These are phyloP conservation scores for Neonectria punicea DNA, from an alignment of 2,329 filamentous ascomycete species.

Conservation along the genomic window DNA sequence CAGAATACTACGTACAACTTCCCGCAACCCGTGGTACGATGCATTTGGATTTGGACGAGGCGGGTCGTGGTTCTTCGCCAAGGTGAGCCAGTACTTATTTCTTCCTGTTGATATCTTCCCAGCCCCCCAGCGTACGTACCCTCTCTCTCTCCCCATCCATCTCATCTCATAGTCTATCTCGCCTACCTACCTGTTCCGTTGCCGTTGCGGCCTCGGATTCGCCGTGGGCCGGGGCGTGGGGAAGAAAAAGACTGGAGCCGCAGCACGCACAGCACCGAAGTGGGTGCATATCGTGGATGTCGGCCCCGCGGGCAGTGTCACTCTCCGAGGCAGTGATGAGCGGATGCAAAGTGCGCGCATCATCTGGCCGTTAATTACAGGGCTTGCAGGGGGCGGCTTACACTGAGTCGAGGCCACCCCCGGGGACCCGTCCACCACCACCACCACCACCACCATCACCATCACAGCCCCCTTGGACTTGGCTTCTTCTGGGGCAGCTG, in stretches of 20 bases:
- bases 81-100: slow-evolving; percentile 20
- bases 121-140: slow-evolving; percentile 20
- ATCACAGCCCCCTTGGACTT: not conserved
- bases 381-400: slow-evolving; percentile 1
- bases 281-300: slow-evolving; percentile 8
- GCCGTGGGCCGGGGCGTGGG: slow-evolving; percentile 4
- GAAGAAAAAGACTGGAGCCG: slow-evolving; percentile 4
- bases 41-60: slow-evolving; percentile 31
- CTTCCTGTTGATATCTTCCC: not conserved
- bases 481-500: no score
- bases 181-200: slow-evolving; percentile 6
- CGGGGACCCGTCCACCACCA: no score
- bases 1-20: not conserved
- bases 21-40: slow-evolving; percentile 32
- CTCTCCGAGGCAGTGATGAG: not conserved
- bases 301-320: not conserved
- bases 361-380: slow-evolving; percentile 1
- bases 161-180: no score
- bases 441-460: no score
- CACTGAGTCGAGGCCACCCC: not conserved
- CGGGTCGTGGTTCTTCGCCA: slow-evolving; percentile 32
- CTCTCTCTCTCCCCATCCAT: not conserved
- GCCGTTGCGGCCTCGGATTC: slow-evolving; percentile 15
- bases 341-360: slow-evolving; percentile 1
- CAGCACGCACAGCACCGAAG: not conserved